Evolutionary conservation across 352 stramenopile species (phyloP).

Genomic region (Phytophthora pisi): DNA sequence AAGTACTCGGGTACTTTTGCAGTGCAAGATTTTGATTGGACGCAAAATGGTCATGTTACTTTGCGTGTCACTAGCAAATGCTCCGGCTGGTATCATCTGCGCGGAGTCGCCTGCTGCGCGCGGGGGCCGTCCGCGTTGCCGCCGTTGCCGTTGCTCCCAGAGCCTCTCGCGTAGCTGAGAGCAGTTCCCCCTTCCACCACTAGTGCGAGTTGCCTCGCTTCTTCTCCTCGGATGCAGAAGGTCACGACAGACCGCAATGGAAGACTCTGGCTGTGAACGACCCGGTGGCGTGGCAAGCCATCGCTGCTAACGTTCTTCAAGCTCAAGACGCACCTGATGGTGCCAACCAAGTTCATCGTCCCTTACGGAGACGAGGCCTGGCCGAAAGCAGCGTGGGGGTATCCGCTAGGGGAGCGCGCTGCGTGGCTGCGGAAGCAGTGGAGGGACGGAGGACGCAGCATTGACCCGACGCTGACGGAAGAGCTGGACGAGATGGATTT

Average conservation of each 20-base stretch:
- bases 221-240: neutral
- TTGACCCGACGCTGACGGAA: slow-evolving; percentile 8
- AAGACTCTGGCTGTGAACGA: neutral
- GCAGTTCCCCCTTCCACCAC: neutral
- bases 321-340: neutral
- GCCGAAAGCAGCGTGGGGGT: neutral
- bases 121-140: too few species aligned
- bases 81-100: too few species aligned
- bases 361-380: too few species aligned
- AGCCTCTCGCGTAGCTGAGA: too few species aligned
- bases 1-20: too few species aligned
- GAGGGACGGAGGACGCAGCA: too few species aligned
- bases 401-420: neutral
- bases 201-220: neutral
- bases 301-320: neutral
- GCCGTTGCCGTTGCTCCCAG: too few species aligned
- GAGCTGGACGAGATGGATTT: slow-evolving; percentile 36
- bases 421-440: too few species aligned
- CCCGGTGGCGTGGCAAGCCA: slow-evolving; percentile 2
- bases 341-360: neutral
- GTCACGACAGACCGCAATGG: neutral
- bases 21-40: too few species aligned
- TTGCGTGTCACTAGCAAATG: too few species aligned
- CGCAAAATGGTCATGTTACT: too few species aligned
- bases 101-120: too few species aligned